Evolutionary conservation across 2,329 filamentous ascomycete genomes (phyloP), one percentile per base, ranked within the genome.

Genomic region (Neonectria coccinea): DNA sequence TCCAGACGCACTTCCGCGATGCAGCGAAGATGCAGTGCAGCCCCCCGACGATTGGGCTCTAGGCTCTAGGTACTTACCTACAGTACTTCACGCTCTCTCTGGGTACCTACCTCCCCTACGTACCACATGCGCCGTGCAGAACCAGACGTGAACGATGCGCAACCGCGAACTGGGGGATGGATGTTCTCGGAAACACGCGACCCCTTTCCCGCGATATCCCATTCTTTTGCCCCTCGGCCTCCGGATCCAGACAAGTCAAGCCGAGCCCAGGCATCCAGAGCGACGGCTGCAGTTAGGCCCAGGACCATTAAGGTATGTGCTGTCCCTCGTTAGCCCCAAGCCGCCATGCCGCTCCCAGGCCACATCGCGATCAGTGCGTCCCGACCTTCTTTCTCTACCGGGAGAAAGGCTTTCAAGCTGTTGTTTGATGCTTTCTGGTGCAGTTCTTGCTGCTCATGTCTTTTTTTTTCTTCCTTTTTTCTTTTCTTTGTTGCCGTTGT

Each of bases 1-100:
- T 74, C 72, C 57, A 73, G 62, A 68, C 64, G 65, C 67, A 65
- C 57, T 74, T 72, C 72, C 68, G 65, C 56, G 61, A 70, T 66
- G 65, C 58, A 63, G 58, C 56, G 66, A 56, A 74, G 74, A 56
- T 74, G 74, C 72, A 62, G 62, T 74, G 72, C 72, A 74, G 72
- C 69, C 74, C 70, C 72, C 67, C 36, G 36, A 12, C 36, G 36
- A 39, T 39, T 39, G 59, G 64, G 25, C 25, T 25, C 25, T 25
- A 25, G 64, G 25, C 25, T 25, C 25, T 25, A 25, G 25, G 25
- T 25, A 25, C 25, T 2, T 25, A 25, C 22, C 3, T 22, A 20
- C 20, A 20, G 20, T 20, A 73, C 69, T 71, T 56, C 66, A 16
- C 33, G 9, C 31, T 6, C 33, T 36, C 12, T 4, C 5, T 36